Evolutionary conservation across 768 basidiomycete genomes (phyloP), one percentile per base, ranked within the genome.

Genomic region (Macrocybe gigantea): DNA sequence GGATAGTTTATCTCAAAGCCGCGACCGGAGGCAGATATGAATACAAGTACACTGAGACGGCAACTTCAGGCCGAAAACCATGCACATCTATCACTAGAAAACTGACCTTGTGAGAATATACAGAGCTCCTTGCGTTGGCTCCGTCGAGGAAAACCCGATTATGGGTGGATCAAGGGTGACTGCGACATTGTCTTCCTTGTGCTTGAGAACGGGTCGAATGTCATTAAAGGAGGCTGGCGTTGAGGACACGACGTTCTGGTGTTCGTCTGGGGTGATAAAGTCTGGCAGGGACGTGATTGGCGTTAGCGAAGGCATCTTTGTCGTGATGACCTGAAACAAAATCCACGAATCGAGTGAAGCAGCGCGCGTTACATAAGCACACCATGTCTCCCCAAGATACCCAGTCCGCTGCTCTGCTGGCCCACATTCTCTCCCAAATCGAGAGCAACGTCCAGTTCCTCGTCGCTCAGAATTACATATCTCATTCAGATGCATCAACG

Each of bases 1-100:
- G 90, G 92, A 63, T 95, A 98, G 49, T 83, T 74, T 60, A 98
- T 79, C 54, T 88, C 82, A 65, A 97, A 85, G 11, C 91, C 93
- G 38, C 72, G 70, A 11, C 51, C 50, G 54, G 52, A 54, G 54
- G 55, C 50, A 48, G 46, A 48, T 58, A 50, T 54, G 57, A 63
- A 64, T 56, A 60, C 49, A 55, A 45, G 53, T 56, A 77, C 82
- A 53, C 93, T 92, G 56, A 7, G 50, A 32, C 5, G 29, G 1
- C 5, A 44, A 5, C 22, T 38, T 22, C 11, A 15, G 8, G 41
- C 44, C 29, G 40, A 50, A 34, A 44, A 39, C 14, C 31, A 46
- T 58, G 38, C n/a, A 40, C 9, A 11, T 49, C 41, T 8, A 39
- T 7, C 45, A 42, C 49, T 43, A 47, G 13, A 48, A 44, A 35